phyloP scores from a whole-genome alignment of 2,329 filamentous ascomycete species.

The Ceratocystis colombiana region DNA sequence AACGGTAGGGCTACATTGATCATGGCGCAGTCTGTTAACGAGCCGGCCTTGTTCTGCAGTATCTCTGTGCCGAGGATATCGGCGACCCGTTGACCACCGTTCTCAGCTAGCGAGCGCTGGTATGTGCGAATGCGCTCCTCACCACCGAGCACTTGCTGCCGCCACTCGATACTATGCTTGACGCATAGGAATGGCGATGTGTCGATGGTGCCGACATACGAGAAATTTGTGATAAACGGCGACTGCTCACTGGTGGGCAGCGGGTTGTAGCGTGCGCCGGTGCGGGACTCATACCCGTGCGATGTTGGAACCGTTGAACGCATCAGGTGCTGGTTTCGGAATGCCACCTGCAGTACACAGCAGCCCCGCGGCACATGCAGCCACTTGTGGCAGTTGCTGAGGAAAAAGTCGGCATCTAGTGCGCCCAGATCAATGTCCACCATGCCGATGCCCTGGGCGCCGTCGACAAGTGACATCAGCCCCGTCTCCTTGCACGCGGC shows the following conservation, averaged over 20 bases:
- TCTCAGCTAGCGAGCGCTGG: slow-evolving; percentile 49
- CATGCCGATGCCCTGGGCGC: slow-evolving; percentile 75
- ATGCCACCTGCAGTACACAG: slow-evolving; percentile 69
- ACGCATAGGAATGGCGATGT: slow-evolving; percentile 62
- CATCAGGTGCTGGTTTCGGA: slow-evolving; percentile 65
- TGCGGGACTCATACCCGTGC: slow-evolving; percentile 57
- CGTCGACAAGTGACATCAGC: slow-evolving; percentile 68
- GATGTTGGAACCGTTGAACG: slow-evolving; percentile 67
- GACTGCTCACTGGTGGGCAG: slow-evolving; percentile 42
- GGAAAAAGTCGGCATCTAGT: slow-evolving; percentile 74
- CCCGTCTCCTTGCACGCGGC: slow-evolving; percentile 54
- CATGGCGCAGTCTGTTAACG: slow-evolving; percentile 57
- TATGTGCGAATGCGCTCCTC: slow-evolving; percentile 61
- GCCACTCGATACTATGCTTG: slow-evolving; percentile 60
- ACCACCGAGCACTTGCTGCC: slow-evolving; percentile 58
- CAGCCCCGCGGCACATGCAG: slow-evolving; percentile 69
- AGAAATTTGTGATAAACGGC: slow-evolving; percentile 59
- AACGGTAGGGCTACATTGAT: slow-evolving; percentile 66
- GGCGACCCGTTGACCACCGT: slow-evolving; percentile 53
- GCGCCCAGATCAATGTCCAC: slow-evolving; percentile 56
- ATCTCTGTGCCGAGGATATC: slow-evolving; percentile 57
- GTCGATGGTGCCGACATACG: slow-evolving; percentile 68
- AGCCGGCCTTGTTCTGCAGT: slow-evolving; percentile 54
- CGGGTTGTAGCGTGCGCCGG: slow-evolving; percentile 26
- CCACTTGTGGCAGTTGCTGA: slow-evolving; percentile 88